Conservation (phyloP, 78 protist species). For the Anaeramoeba flamelloides region DNA sequence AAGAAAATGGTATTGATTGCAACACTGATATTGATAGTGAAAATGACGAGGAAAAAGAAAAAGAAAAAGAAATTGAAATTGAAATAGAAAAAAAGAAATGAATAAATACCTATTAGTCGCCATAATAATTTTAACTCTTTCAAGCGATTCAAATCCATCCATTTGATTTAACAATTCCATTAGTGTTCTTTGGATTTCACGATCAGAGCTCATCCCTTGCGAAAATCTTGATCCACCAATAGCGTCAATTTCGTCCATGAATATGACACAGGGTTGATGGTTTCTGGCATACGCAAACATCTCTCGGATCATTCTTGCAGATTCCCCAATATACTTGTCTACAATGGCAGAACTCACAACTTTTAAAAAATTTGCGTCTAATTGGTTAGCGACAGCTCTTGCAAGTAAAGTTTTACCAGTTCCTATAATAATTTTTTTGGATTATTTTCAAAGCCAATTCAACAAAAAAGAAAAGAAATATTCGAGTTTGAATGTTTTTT, state of each 20-base stretch:
- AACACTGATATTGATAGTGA: too few relatives aligned
- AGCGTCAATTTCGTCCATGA: constrained; percentile 99
- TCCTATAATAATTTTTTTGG: too few relatives aligned
- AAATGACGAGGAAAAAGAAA: too few relatives aligned
- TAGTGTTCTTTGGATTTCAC: constrained; percentile 96
- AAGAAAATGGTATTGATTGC: too few relatives aligned
- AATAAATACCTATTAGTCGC: too few relatives aligned
- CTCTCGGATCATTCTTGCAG: constrained; percentile 94
- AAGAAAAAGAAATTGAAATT: too few relatives aligned
- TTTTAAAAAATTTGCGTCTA: constrained; percentile 87
- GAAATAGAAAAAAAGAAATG: too few relatives aligned
- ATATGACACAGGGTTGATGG: constrained; percentile 96
- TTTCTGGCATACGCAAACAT: constrained; percentile 94
- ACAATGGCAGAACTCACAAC: constrained; percentile 94
- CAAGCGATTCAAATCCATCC: constrained; percentile 92
- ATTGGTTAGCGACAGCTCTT: constrained; percentile 82
- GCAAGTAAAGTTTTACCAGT: constrained; percentile 97
- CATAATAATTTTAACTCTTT: constrained; percentile 91
- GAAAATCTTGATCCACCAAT: constrained; percentile 91
- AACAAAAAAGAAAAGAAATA: too few relatives aligned
- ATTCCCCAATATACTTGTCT: constrained; percentile 99
- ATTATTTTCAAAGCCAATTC: too few relatives aligned
- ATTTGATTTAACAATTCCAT: constrained; percentile 95
- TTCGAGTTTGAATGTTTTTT: too few relatives aligned
- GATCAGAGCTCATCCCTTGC: constrained; percentile 88